phyloP scores from a whole-genome alignment of 192 early-diverging fungal species.

The Oehlia diaphana region DNA sequence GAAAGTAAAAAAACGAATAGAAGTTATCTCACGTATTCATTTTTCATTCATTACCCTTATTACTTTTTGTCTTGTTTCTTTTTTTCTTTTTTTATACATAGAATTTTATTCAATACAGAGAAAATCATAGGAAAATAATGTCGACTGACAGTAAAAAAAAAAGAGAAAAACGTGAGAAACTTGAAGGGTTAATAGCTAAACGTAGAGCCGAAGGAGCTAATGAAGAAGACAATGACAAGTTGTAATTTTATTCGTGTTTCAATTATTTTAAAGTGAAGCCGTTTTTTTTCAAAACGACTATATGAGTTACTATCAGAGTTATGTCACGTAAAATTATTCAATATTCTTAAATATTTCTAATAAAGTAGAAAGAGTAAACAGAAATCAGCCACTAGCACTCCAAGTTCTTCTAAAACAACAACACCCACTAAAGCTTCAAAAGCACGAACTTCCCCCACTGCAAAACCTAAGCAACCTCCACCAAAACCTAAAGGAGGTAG shows the following conservation, averaged over 20 bases:
- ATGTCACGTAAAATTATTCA: neutral
- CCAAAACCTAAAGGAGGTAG: neutral
- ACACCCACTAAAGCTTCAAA: neutral
- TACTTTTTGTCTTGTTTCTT: too few relatives aligned
- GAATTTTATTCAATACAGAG: too few relatives aligned
- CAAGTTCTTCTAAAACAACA: neutral
- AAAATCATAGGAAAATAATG: too few relatives aligned
- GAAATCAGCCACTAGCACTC: neutral
- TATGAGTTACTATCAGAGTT: neutral
- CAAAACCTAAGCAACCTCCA: neutral
- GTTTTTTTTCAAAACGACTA: neutral
- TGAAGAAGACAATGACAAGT: neutral
- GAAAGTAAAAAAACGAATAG: too few relatives aligned
- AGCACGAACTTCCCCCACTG: neutral
- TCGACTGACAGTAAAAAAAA: too few relatives aligned
- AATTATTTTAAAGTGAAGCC: neutral
- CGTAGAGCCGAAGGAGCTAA: neutral
- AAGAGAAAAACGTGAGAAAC: neutral
- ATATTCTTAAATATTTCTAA: neutral
- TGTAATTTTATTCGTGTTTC: constrained; percentile 13
- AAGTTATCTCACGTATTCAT: too few relatives aligned
- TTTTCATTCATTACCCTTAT: too few relatives aligned
- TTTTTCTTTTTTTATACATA: too few relatives aligned
- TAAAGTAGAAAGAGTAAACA: neutral
- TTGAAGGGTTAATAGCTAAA: neutral